Evolutionary conservation across 352 stramenopile species (phyloP).

Genomic region (Salisapilia sapeloensis): DNA sequence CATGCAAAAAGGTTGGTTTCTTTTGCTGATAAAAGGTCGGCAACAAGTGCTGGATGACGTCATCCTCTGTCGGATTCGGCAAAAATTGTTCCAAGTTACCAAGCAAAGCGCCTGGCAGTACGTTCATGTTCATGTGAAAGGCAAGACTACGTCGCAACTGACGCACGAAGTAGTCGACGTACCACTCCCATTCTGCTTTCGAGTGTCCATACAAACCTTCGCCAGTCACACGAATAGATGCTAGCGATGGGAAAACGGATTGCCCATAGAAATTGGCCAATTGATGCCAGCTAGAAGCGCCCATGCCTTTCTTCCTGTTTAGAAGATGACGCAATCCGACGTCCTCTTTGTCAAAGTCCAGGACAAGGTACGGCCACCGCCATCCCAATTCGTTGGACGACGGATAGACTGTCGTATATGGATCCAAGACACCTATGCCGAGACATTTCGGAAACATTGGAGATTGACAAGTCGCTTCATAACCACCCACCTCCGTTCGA

Average conservation of each 20-base stretch:
- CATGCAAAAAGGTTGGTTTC: constrained; percentile 50
- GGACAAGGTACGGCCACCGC: constrained; percentile 73
- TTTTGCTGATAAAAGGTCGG: constrained; percentile 8
- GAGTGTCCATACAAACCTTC: constrained; percentile 37
- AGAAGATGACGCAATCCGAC: constrained; percentile 34
- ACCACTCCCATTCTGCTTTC: constrained; percentile 65
- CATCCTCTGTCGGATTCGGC: constrained; percentile 8
- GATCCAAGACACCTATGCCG: constrained; percentile 1
- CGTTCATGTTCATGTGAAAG: constrained; percentile 38
- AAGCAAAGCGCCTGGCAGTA: constrained; percentile 39
- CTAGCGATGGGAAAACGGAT: constrained; percentile 33
- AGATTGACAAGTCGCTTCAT: constrained; percentile 6
- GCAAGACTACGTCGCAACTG: constrained; percentile 39
- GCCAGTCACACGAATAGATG: no score
- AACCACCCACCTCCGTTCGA: constrained; percentile 36
- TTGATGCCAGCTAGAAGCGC: constrained; percentile 20
- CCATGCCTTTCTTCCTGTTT: constrained; percentile 23
- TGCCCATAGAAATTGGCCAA: constrained; percentile 44
- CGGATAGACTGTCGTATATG: no score
- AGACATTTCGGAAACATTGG: not conserved
- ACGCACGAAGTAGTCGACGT: constrained; percentile 55
- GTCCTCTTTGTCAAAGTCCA: constrained; percentile 37
- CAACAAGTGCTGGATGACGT: constrained; percentile 18
- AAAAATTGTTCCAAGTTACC: constrained; percentile 45
- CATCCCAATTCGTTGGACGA: no score